These are phyloP conservation scores for Citrus glauca DNA, from an alignment of 345 rosid species.

Conservation along the genomic window DNA sequence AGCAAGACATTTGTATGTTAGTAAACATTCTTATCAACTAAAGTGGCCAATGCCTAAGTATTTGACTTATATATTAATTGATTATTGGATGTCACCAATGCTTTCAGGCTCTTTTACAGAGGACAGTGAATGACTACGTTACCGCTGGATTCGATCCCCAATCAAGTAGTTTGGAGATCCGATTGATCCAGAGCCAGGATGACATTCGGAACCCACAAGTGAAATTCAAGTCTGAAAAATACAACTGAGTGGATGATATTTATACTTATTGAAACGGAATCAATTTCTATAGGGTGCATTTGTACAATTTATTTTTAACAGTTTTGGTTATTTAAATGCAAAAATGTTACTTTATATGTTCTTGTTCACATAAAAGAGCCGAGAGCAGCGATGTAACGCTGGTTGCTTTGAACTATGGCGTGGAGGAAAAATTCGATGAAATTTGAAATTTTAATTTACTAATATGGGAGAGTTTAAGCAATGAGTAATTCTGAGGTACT, in stretches of 20 bases:
- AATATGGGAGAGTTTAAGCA: no score
- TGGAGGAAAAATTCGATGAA: neutral
- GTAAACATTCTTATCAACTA: neutral
- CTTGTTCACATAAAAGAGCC: neutral
- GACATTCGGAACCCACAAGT: conserved; percentile 75
- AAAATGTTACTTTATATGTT: neutral
- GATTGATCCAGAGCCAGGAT: conserved; percentile 90
- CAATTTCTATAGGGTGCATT: neutral
- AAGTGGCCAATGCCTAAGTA: neutral
- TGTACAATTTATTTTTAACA: neutral
- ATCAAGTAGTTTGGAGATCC: conserved; percentile 89
- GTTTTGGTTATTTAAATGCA: neutral
- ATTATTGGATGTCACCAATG: conserved; percentile 3
- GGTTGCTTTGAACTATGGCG: neutral
- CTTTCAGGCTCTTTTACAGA: conserved; percentile 68
- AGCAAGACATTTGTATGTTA: no score
- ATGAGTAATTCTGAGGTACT: no score
- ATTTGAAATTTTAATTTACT: no score
- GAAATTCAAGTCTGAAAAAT: conserved; percentile 51
- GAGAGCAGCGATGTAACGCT: neutral
- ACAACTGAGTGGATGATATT: conserved; percentile 13
- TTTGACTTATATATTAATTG: neutral
- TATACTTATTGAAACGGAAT: neutral
- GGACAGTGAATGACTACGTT: conserved; percentile 68
- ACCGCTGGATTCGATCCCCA: conserved; percentile 53